A percentile compares a stretch with the other conserved stretches of the same genome.
Evolutionary conservation across 768 basidiomycete genomes (phyloP).

Genomic region (Pulveroboletus sp.): DNA sequence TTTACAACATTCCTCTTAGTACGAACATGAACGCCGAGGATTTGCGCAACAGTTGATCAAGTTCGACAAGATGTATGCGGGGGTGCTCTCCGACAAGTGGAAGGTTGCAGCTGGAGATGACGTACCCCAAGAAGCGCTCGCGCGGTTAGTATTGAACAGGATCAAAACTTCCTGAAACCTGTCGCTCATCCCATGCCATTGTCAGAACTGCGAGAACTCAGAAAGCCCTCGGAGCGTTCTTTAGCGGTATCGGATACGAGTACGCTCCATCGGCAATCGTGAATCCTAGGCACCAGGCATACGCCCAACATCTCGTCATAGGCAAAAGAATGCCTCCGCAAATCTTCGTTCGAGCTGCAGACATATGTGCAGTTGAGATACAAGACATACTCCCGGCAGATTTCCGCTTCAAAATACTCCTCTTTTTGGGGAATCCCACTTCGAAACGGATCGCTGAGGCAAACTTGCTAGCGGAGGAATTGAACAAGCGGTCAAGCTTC

Average conservation of each 20-base stretch:
- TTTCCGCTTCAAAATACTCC: slow-evolving; percentile 36
- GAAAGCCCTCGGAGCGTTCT: slow-evolving; percentile 39
- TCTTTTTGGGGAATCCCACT: slow-evolving; percentile 32
- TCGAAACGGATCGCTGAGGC: slow-evolving; percentile 20
- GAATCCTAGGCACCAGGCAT: slow-evolving; percentile 27
- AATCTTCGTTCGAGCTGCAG: slow-evolving; percentile 33
- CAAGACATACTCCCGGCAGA: no score
- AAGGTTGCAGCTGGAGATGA: slow-evolving; percentile 40
- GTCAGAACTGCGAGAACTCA: slow-evolving; percentile 34
- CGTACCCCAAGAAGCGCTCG: slow-evolving; percentile 33
- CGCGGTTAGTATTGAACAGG: slow-evolving; percentile 20
- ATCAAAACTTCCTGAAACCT: neutral
- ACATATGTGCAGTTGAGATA: slow-evolving; percentile 36
- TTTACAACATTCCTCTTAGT: no score
- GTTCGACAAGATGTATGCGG: slow-evolving; percentile 63
- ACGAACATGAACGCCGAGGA: slow-evolving; percentile 57
- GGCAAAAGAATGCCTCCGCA: slow-evolving; percentile 32
- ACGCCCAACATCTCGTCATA: no score
- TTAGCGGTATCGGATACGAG: slow-evolving; percentile 38
- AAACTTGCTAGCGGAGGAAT: slow-evolving; percentile 24
- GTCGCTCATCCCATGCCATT: neutral
- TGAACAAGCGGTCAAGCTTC: no score
- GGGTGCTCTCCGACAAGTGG: slow-evolving; percentile 66
- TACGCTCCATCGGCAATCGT: slow-evolving; percentile 38
- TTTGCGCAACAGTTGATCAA: slow-evolving; percentile 70